Conservation (phyloP, 2,329 filamentous ascomycete species). For the Plenodomus tracheiphilus region DNA sequence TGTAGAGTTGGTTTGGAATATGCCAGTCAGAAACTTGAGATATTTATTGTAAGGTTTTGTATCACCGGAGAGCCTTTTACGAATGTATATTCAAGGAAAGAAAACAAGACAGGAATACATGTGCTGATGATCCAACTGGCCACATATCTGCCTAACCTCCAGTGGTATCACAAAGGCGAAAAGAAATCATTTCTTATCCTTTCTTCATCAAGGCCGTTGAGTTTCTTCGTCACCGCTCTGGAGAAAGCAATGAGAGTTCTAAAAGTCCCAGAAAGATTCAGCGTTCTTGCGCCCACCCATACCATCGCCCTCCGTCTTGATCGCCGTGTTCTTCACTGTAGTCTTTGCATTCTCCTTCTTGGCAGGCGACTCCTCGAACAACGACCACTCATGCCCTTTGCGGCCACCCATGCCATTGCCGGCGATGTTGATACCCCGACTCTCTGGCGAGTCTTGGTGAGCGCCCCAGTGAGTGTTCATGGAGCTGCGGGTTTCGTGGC, state of each 20-base stretch:
- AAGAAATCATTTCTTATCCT: constrained; percentile 1
- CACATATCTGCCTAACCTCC: background rate
- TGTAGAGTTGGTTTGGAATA: background rate
- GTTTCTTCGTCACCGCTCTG: background rate
- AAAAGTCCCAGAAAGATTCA: constrained; percentile 39
- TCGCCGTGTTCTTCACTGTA: constrained; percentile 26
- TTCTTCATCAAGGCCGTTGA: constrained; percentile 1
- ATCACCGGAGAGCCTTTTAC: no score
- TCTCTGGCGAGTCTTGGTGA: constrained; percentile 33
- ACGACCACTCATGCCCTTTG: constrained; percentile 46
- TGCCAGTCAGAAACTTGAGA: background rate
- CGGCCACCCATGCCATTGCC: constrained; percentile 49
- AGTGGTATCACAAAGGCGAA: background rate
- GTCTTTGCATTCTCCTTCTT: constrained; percentile 36
- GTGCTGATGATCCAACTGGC: background rate
- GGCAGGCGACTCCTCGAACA: constrained; percentile 36
- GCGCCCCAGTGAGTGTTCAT: constrained; percentile 40
- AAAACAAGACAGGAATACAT: background rate
- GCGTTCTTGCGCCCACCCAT: constrained; percentile 46
- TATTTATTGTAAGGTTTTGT: no score
- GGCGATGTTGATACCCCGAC: constrained; percentile 41
- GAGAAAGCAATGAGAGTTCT: background rate
- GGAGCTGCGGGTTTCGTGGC: constrained; percentile 65
- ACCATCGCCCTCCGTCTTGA: constrained; percentile 44
- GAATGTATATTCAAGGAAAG: background rate